Evolutionary conservation across 129 eudicot species (phyloP).

Genomic region (Flaveria robusta): DNA sequence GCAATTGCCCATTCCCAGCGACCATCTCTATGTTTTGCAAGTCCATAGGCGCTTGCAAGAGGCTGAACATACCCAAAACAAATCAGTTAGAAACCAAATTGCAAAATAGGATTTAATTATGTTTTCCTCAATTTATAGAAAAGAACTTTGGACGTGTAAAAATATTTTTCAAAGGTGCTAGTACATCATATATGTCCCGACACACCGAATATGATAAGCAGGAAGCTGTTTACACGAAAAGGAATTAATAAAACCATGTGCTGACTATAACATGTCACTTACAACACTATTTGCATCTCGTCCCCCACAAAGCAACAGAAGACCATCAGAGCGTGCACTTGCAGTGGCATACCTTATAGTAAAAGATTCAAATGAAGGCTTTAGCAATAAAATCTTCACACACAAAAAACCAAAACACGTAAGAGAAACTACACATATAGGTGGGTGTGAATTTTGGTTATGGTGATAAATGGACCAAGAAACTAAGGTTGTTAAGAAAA

Average conservation of each 20-base stretch:
- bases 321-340: conserved; percentile 98
- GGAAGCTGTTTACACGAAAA: not conserved
- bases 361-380: conserved; percentile 17
- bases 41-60: conserved; percentile 90
- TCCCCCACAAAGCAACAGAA: conserved; percentile 97
- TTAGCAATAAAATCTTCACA: conserved; percentile 11
- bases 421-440: not conserved
- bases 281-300: conserved; percentile 98
- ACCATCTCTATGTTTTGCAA: conserved; percentile 96
- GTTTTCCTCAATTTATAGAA: not conserved
- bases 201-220: not conserved
- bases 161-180: not conserved
- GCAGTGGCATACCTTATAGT: conserved; percentile 91
- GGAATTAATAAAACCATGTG: not conserved
- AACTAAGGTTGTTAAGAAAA: not conserved
- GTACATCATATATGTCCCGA: not conserved
- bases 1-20: conserved; percentile 99
- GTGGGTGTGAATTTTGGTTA: not conserved
- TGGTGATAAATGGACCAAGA: not conserved
- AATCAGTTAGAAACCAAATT: conserved; percentile 4
- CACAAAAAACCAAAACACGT: not conserved
- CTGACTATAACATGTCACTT: conserved; percentile 23
- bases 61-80: conserved; percentile 55
- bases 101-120: not conserved
- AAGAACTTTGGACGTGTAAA: not conserved